Percentiles rank a stretch among this genome's conserved stretches.
phyloP scores from a whole-genome alignment of 306 rosid species.

The Rosa lucieae region DNA sequence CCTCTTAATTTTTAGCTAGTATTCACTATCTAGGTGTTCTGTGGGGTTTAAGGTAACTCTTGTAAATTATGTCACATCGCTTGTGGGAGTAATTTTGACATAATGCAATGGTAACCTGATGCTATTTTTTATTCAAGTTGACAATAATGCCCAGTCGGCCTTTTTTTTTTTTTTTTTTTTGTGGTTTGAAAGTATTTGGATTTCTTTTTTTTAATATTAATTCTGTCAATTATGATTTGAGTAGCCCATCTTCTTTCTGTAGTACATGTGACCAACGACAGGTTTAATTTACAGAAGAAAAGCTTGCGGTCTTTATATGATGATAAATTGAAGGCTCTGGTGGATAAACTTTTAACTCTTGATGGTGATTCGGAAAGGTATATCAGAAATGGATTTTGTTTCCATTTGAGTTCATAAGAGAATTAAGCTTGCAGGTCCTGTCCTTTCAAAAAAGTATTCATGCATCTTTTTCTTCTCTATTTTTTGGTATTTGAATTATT shows the following conservation, averaged over 20 bases:
- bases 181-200: slow-evolving; percentile 21
- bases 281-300: slow-evolving; percentile 70
- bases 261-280: slow-evolving; percentile 27
- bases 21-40: slow-evolving; percentile 2
- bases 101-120: neutral
- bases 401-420: neutral
- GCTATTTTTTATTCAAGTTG: slow-evolving; percentile 20
- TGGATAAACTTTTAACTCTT: slow-evolving; percentile 64
- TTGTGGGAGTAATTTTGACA: slow-evolving; percentile 2
- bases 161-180: neutral
- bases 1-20: neutral
- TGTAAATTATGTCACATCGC: neutral
- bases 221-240: slow-evolving; percentile 11
- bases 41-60: neutral
- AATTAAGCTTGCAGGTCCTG: neutral
- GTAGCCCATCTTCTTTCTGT: slow-evolving; percentile 17
- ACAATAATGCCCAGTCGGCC: slow-evolving; percentile 10
- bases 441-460: neutral
- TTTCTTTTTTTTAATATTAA: slow-evolving; percentile 15
- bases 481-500: neutral
- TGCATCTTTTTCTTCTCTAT: neutral
- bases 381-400: slow-evolving; percentile 22
- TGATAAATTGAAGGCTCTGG: slow-evolving; percentile 67
- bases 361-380: slow-evolving; percentile 68
- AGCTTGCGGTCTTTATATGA: slow-evolving; percentile 64